These are phyloP conservation scores for Saksenaea oblongispora DNA, from an alignment of 371 early-diverging fungal species.

Conservation along the genomic window DNA sequence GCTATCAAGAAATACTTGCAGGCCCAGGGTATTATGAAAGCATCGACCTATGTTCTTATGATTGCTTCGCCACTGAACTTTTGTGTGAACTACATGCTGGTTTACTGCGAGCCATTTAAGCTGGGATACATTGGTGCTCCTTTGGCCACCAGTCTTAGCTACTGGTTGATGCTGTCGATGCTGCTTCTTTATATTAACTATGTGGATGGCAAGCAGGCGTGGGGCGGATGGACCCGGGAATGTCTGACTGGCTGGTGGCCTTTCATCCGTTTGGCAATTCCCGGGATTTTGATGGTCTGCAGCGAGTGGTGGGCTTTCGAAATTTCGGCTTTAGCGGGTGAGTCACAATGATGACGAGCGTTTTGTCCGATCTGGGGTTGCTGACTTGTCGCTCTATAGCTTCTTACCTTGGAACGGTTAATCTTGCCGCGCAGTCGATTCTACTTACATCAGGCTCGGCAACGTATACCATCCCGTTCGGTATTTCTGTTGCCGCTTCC, in stretches of 20 bases:
- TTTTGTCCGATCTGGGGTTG: neutral
- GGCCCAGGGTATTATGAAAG: constrained; percentile 84
- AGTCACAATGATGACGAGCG: constrained; percentile 14
- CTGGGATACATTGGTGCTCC: constrained; percentile 85
- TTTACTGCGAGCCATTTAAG: constrained; percentile 62
- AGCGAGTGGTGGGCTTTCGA: constrained; percentile 77
- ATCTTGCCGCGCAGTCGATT: constrained; percentile 80
- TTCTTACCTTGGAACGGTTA: constrained; percentile 60
- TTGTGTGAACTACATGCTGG: constrained; percentile 67
- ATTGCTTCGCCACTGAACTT: constrained; percentile 73
- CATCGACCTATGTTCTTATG: constrained; percentile 67
- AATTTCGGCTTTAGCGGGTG: constrained; percentile 69
- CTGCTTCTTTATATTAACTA: constrained; percentile 63
- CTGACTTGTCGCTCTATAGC: neutral
- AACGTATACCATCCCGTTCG: constrained; percentile 64
- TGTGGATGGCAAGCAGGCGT: constrained; percentile 66
- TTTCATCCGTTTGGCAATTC: constrained; percentile 69
- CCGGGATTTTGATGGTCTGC: constrained; percentile 67
- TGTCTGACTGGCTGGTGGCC: constrained; percentile 63
- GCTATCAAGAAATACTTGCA: constrained; percentile 79
- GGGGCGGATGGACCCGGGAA: constrained; percentile 82
- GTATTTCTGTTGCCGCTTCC: constrained; percentile 68
- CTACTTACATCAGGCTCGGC: constrained; percentile 64
- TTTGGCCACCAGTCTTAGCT: constrained; percentile 70
- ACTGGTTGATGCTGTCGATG: constrained; percentile 64